A percentile compares a stretch with the other conserved stretches of the same genome.
Evolutionary conservation across 495 filamentous ascomycete genomes (phyloP).

Genomic region (Daldinia vernicosa): DNA sequence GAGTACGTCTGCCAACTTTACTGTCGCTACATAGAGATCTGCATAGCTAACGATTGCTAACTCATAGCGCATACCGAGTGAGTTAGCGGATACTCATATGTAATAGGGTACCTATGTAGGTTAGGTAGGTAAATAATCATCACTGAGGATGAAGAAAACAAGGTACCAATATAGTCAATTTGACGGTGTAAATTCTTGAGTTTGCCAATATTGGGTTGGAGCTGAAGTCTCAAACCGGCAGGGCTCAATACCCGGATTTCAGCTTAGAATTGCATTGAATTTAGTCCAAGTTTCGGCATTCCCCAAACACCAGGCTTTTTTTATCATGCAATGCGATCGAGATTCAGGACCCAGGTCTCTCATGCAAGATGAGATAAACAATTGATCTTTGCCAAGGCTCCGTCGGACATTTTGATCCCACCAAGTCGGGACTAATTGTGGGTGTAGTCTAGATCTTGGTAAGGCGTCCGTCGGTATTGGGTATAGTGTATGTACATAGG

Average conservation of each 20-base stretch:
- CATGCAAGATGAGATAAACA: constrained; percentile 2
- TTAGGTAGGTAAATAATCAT: background rate
- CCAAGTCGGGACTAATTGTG: background rate
- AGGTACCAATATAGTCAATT: background rate
- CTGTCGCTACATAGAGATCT: background rate
- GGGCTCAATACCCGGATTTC: background rate
- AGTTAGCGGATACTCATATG: constrained; percentile 12
- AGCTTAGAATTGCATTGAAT: background rate
- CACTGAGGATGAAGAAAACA: no score
- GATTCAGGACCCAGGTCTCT: background rate
- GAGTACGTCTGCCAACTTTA: constrained; percentile 38
- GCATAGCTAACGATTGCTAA: constrained; percentile 5
- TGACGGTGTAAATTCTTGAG: background rate
- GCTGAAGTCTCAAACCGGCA: background rate
- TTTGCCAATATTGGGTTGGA: background rate
- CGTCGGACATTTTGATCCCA: background rate
- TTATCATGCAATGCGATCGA: background rate
- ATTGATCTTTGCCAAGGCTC: background rate
- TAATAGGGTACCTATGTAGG: no score
- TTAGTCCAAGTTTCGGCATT: background rate
- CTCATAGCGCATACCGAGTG: constrained; percentile 39
- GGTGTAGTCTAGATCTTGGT: constrained; percentile 1
- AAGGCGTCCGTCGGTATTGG: background rate
- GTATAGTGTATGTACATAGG: background rate
- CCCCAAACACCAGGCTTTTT: background rate